Percentiles rank a stretch among this genome's conserved stretches.
Evolutionary conservation across 2,329 filamentous ascomycete species (phyloP).

Genomic region (Beauveria brongniartii): DNA sequence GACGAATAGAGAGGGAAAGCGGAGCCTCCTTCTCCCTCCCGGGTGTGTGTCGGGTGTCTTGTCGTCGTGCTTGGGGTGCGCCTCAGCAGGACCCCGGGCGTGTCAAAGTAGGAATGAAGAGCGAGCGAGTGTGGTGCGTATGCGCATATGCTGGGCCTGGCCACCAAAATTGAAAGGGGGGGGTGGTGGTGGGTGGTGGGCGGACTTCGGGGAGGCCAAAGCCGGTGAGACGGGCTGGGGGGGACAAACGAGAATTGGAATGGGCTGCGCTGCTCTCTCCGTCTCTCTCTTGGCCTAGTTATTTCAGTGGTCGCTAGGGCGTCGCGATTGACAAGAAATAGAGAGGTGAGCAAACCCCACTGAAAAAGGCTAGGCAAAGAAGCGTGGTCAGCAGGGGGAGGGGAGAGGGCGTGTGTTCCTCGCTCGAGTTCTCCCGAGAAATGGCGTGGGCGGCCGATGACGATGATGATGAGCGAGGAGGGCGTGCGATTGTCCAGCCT

Average conservation of each 20-base stretch:
- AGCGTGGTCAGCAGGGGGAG: background rate
- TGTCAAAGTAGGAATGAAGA: background rate
- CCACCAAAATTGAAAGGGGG: background rate
- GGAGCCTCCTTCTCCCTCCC: background rate
- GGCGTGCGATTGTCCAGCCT: background rate
- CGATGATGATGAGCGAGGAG: background rate
- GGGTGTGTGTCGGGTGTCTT: background rate
- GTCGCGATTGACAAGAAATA: no score
- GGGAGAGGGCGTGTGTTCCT: background rate
- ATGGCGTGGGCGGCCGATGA: background rate
- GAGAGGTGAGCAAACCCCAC: no score
- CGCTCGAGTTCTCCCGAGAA: background rate
- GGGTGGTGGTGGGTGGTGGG: background rate
- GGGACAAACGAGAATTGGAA: background rate
- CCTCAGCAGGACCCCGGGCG: no score
- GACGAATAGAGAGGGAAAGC: background rate
- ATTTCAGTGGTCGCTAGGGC: background rate
- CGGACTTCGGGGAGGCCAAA: constrained; percentile 6
- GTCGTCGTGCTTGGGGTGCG: no score
- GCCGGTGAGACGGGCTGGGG: constrained; percentile 3
- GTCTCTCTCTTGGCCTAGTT: background rate
- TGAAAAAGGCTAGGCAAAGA: no score
- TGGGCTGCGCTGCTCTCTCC: background rate
- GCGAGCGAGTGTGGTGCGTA: background rate
- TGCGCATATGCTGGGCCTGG: background rate